Evolutionary conservation across 2,329 filamentous ascomycete genomes (phyloP).

Genomic region (Sarocladium strictum): DNA sequence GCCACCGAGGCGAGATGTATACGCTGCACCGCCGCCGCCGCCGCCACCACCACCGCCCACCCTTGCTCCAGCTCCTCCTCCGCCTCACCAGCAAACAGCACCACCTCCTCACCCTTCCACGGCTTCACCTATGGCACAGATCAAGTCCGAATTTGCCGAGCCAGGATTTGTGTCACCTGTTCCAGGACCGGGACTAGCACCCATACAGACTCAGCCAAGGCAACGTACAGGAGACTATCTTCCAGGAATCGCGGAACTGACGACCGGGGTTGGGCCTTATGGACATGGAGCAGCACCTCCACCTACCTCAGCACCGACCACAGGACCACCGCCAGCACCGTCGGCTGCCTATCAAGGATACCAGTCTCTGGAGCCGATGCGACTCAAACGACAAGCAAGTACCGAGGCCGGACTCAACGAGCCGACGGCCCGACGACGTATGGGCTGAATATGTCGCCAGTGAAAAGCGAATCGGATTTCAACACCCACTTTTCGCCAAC

Average conservation of each 20-base stretch:
- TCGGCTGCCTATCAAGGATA: slow-evolving; percentile 26
- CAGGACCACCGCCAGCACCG: background rate
- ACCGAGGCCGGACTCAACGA: slow-evolving; percentile 24
- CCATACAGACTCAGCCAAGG: slow-evolving; percentile 42
- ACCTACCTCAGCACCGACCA: background rate
- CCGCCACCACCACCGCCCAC: slow-evolving; percentile 20
- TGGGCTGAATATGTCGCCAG: slow-evolving; percentile 15
- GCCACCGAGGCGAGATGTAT: slow-evolving; percentile 34
- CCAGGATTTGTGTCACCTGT: background rate
- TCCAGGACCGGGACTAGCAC: slow-evolving; percentile 40
- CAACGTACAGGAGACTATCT: slow-evolving; percentile 39
- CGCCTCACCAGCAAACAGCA: slow-evolving; percentile 7
- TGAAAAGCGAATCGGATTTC: background rate
- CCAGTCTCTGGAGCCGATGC: slow-evolving; percentile 31
- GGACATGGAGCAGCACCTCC: slow-evolving; percentile 29
- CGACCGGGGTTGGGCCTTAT: slow-evolving; percentile 57
- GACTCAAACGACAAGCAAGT: slow-evolving; percentile 48
- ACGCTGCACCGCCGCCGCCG: slow-evolving; percentile 22
- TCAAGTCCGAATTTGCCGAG: background rate
- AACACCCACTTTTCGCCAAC: background rate
- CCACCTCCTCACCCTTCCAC: slow-evolving; percentile 17
- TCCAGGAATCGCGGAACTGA: slow-evolving; percentile 58
- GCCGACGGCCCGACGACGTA: slow-evolving; percentile 28
- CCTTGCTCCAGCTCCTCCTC: slow-evolving; percentile 2
- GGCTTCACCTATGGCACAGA: slow-evolving; percentile 11